Base-by-base conservation (phyloP, 345 rosid species). In the Rhodamnia argentea region DNA sequence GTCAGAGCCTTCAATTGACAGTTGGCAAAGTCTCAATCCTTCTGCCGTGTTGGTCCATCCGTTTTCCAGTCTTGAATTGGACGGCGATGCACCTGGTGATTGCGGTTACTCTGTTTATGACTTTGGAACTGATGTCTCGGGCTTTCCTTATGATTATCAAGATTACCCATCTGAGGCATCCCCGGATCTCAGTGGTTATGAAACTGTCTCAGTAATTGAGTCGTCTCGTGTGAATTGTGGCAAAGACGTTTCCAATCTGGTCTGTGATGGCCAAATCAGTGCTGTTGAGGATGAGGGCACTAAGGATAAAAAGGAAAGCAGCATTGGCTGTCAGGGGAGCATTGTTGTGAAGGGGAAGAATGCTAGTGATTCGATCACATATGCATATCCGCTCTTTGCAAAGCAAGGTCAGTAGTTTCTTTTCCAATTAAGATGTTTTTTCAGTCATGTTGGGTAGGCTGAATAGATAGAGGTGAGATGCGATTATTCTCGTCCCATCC, bases 341-440 rank as follows among this genome's bases (percentile, higher is more conserved):
- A 52, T 51, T 70, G 32, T 3, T 59, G 81, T 56, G n/a, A 84
- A 76, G 52, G 87, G 75, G 32, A 82, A 84, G 57, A 27, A 47
- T 27, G 70, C 52, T 24, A 52, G 42, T 78, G 14, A 50, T 83
- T 86, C 85, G 16, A 20, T 70, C 12, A 40, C 85, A 74, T 44
- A 10, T 86, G 50, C 85, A 74, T 44, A 10, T 86, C 57, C 29
- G 76, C 27, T 12, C 87, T 84, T 55, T 52, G 76, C 58, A 70
- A 85, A 76, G 24, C 88, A 87, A 89, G 92, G 93, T 91, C 84
- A n/a, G 55, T 29, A 52, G 57, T 29, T 20, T 32, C 26, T 59
- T 84, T 58, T 55, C 47, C 1, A 52, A 32, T 70, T 70, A 9
- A 27, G 84, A 53, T 52, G 76, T 55, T 83, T 53, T 83, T 82